Base-by-base conservation (phyloP, 2,329 filamentous ascomycete genomes). In the Nemania abortiva region DNA sequence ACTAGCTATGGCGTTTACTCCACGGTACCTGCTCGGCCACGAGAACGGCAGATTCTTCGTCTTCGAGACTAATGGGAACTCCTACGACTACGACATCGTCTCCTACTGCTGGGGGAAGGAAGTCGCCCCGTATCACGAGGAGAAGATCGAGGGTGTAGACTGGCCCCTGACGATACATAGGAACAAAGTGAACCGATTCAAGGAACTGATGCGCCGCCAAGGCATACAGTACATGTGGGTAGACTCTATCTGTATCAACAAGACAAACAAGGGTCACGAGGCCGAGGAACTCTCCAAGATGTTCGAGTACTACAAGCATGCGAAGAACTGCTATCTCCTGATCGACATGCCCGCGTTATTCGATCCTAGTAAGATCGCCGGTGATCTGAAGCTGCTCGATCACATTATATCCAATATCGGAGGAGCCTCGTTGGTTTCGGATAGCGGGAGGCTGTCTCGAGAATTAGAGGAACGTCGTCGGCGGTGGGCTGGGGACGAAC, bases 391-490 rank as follows among this genome's bases (percentile, higher is more conserved):
- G 65, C 75, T 79, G 37, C 58, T 79, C 34, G 76, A 77, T 56
- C 78, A 80, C 81, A 83, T 74, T 78, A 80, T 34, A 77, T 88
- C 34, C 18, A 63, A 63, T n/a, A 64, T 70, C 18, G 56, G 55
- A 15, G 72, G 74, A 1, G 68, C 73, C 2, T 69, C 75, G 6
- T 57, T 77, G n/a, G 68, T 74, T 7, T 70, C 75, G 7, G 74
- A 77, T 37, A 69, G 72, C 18, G 54, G 50, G 49, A 70, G 31
- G 20, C 50, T 77, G 15, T 70, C 71, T 7, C 42, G 56, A 18
- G 69, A 72, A 34, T 11, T 77, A 31, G 70, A 59, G 37, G 58
- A 69, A 5, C 64, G 72, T 13, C 67, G 74, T 13, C 37, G 11
- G 6, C 34, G 24, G 5, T 72, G 70, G 70, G 66, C 65, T 3